These are phyloP conservation scores for Macrotyloma uniflorum DNA, from an alignment of 306 rosid genomes.

Conservation along the genomic window DNA sequence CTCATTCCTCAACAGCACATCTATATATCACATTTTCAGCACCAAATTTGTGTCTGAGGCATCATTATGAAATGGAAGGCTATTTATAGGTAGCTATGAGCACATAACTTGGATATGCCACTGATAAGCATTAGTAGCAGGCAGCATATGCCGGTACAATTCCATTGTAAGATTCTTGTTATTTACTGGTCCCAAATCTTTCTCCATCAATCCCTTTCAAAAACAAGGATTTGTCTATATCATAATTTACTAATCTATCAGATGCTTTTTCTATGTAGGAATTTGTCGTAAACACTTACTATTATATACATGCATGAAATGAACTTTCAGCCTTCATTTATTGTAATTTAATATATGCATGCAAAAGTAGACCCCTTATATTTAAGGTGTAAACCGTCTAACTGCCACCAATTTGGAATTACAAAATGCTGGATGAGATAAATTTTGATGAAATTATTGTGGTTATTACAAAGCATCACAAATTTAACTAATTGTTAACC, in stretches of 20 bases:
- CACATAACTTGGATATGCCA: conserved; percentile 62
- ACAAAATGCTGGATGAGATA: background rate
- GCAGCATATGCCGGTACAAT: conserved; percentile 53
- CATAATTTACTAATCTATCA: conserved; percentile 6
- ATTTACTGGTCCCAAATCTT: conserved; percentile 38
- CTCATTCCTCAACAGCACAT: conserved; percentile 64
- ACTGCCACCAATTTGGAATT: background rate
- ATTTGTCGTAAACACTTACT: conserved; percentile 5
- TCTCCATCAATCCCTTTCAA: conserved; percentile 13
- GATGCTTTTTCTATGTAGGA: conserved; percentile 27
- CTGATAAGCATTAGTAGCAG: conserved; percentile 33
- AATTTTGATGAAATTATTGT: background rate
- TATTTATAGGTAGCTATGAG: conserved; percentile 39
- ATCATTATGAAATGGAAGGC: conserved; percentile 19
- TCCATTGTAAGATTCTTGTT: conserved; percentile 43
- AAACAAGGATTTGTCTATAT: conserved; percentile 31
- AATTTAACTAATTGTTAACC: background rate
- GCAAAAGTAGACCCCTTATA: background rate
- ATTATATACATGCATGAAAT: conserved; percentile 23
- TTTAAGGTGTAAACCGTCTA: background rate
- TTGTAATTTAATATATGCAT: background rate
- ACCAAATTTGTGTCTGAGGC: conserved; percentile 34
- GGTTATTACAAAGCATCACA: background rate
- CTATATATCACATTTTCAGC: background rate
- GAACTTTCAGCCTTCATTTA: background rate